These are phyloP conservation scores for Leccinum angustisporum DNA, from an alignment of 1,284 basidiomycete genomes.

Conservation along the genomic window DNA sequence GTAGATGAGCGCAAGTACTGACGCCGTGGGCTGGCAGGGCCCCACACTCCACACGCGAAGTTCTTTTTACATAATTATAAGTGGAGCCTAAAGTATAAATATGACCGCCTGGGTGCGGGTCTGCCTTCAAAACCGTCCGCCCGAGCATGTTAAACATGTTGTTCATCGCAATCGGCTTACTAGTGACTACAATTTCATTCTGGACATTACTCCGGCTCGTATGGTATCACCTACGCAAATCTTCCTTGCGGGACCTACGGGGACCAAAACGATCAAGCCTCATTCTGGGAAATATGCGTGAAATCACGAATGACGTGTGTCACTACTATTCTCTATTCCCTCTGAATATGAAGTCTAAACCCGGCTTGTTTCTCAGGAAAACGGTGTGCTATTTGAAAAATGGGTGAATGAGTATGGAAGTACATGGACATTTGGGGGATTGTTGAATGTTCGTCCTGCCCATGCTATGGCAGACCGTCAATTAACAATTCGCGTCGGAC, in stretches of 20 bases:
- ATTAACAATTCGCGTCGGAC: neutral
- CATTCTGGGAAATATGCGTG: conserved; percentile 10
- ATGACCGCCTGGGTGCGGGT: neutral
- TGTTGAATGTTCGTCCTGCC: conserved; percentile 15
- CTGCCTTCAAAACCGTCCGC: neutral
- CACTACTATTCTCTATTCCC: neutral
- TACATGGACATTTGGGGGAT: conserved; percentile 45
- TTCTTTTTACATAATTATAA: no score
- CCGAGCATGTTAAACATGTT: conserved; percentile 4
- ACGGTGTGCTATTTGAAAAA: neutral
- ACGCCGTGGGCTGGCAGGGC: no score
- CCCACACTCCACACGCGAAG: no score
- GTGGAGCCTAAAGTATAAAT: neutral
- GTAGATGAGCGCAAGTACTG: no score
- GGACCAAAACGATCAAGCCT: conserved; percentile 11
- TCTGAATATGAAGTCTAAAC: neutral
- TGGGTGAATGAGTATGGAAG: conserved; percentile 57
- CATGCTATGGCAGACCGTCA: neutral
- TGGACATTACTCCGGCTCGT: conserved; percentile 3
- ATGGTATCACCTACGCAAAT: neutral
- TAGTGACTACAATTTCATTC: neutral
- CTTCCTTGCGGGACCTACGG: conserved; percentile 9
- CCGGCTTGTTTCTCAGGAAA: conserved; percentile 3
- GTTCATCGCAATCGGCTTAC: neutral
- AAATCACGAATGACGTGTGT: conserved; percentile 12